These are phyloP conservation scores for Xylaria palmicola DNA, from an alignment of 495 filamentous ascomycete species.

Conservation along the genomic window DNA sequence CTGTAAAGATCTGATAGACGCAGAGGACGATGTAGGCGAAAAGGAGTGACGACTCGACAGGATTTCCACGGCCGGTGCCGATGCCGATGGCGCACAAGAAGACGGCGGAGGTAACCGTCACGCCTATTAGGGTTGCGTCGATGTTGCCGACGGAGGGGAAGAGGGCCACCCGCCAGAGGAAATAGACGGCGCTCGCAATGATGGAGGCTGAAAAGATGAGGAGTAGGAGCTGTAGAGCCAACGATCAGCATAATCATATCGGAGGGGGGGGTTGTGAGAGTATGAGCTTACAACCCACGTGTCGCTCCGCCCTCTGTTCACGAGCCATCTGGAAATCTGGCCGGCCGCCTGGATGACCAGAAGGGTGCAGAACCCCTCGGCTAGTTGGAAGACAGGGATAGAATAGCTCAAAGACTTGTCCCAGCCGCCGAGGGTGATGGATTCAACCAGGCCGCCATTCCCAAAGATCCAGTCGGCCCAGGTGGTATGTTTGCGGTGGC, in stretches of 20 bases:
- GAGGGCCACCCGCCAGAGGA: conserved; percentile 88
- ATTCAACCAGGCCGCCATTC: conserved; percentile 72
- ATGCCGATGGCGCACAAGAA: conserved; percentile 95
- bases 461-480: conserved; percentile 84
- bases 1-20: conserved; percentile 98
- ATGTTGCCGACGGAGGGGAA: conserved; percentile 92
- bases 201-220: conserved; percentile 84
- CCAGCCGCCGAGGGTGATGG: conserved; percentile 79
- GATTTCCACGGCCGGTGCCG: conserved; percentile 89
- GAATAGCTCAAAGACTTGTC: conserved; percentile 87
- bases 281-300: conserved; percentile 83
- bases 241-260: conserved; percentile 27
- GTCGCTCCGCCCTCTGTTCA: conserved; percentile 87
- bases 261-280: neutral
- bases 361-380: conserved; percentile 93
- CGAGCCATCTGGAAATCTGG: conserved; percentile 92
- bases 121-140: conserved; percentile 91
- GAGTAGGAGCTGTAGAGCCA: conserved; percentile 69
- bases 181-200: conserved; percentile 92
- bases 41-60: conserved; percentile 90
- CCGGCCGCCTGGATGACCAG: conserved; percentile 93
- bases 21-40: conserved; percentile 97
- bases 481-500: conserved; percentile 59
- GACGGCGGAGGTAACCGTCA: conserved; percentile 83
- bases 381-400: conserved; percentile 91